Conservation (phyloP, 2,329 filamentous ascomycete species). For the Westerdykella ornata region DNA sequence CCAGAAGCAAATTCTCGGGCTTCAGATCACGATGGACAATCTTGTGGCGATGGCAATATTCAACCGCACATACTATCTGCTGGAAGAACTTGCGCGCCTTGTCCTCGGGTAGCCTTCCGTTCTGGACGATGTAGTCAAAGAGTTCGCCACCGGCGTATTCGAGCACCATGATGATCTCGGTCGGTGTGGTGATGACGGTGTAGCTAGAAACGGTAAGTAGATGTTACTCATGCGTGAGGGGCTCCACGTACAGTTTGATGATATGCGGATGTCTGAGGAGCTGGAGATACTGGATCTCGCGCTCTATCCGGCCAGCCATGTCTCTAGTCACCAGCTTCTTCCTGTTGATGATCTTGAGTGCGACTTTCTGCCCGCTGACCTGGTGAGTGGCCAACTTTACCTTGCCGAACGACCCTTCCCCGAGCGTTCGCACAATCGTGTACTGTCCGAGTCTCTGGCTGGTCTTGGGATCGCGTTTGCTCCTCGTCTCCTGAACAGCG, state of each 20-base stretch:
- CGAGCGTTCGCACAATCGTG: conserved; percentile 80
- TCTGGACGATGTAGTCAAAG: conserved; percentile 95
- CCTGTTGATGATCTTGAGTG: conserved; percentile 93
- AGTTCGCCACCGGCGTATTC: conserved; percentile 95
- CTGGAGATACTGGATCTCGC: conserved; percentile 97
- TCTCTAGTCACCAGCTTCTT: conserved; percentile 95
- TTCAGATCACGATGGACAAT: conserved; percentile 97
- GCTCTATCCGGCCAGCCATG: conserved; percentile 95
- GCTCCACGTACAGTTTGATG: conserved; percentile 77
- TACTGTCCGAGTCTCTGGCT: conserved; percentile 89
- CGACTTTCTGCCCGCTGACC: conserved; percentile 88
- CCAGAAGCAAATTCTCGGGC: conserved; percentile 90
- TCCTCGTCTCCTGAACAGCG: conserved; percentile 19
- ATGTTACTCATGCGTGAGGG: neutral
- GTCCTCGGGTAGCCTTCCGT: conserved; percentile 83
- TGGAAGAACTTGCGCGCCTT: conserved; percentile 98
- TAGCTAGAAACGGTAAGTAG: conserved; percentile 51
- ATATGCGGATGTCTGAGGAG: conserved; percentile 94
- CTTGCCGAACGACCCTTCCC: conserved; percentile 96
- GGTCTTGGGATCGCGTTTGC: conserved; percentile 49
- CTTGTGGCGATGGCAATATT: conserved; percentile 98
- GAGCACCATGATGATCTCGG: conserved; percentile 97
- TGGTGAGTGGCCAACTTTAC: conserved; percentile 94
- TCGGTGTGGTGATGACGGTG: conserved; percentile 90
- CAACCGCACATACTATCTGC: conserved; percentile 96